Conservation (phyloP, 2,329 filamentous ascomycete species). For the Annulohypoxylon truncatum region DNA sequence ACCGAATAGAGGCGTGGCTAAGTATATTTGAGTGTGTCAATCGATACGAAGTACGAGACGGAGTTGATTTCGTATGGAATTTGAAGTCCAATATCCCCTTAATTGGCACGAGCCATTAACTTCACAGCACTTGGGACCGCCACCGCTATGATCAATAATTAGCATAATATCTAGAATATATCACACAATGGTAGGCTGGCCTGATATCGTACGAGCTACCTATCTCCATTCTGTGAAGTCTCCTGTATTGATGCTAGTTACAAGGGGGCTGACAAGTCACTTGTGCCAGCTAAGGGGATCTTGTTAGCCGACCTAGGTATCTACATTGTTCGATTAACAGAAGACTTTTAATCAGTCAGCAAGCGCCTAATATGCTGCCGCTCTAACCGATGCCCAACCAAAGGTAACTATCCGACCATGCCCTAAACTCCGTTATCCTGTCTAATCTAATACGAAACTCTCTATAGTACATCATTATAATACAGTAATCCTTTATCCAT, state of each 20-base stretch:
- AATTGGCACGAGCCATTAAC: not conserved
- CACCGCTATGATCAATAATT: not conserved
- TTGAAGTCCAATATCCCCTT: not conserved
- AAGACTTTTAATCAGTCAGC: not conserved
- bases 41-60: not conserved
- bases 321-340: no score
- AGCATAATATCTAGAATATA: not conserved
- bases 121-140: not conserved
- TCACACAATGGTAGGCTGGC: not conserved
- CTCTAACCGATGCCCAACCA: not conserved
- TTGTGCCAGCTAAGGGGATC: not conserved
- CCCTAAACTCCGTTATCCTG: constrained; percentile 11
- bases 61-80: not conserved
- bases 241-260: not conserved
- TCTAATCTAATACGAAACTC: not conserved
- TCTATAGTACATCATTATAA: constrained; percentile 10
- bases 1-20: not conserved
- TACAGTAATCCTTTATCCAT: constrained; percentile 5
- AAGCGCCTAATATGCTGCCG: not conserved
- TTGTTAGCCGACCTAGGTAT: no score
- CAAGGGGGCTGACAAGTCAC: not conserved
- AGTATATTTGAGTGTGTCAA: not conserved
- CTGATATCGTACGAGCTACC: not conserved
- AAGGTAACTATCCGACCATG: not conserved
- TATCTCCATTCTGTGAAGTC: not conserved